Base-by-base conservation (phyloP, 1,139 yeast genomes). In the Hyphopichia buzzinii region DNA sequence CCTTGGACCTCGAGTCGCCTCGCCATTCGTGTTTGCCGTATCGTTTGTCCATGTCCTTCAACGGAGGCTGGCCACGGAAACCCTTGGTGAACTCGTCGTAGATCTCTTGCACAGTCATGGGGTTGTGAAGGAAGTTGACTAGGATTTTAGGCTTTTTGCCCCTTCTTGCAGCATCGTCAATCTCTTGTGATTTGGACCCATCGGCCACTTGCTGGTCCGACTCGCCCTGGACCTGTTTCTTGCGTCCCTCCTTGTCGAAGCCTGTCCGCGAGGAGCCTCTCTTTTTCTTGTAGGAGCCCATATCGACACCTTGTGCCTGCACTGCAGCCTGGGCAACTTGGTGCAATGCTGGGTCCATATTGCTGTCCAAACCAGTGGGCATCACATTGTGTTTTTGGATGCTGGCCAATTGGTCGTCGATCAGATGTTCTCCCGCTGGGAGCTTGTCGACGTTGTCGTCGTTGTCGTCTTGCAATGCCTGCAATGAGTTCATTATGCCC, bases 21-120 rank as follows among this genome's bases (percentile, higher is more conserved):
- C 77, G 52, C 77, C 77, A 71, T 38, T 65, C 66, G 42, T 63
- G 63, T 43, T 70, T 70, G 14, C 77, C 77, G 44, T 61, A 69
- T 38, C 68, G 59, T 25, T 59, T 62, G 44, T 71, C 77, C 61
- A 70, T 58, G 29, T 68, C 73, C 33, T 69, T 55, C 36, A 71
- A 55, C 5, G 77, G 73, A 3, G 65, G 64, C 48, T 71, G 77
- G 22, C 74, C 75, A 17, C 68, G 61, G 48, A 67, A 69, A 5
- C 77, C 77, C 38, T 65, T 64, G 34, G 67, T 66, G 47, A 65
- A 71, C 46, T 71, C 77, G 37, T 69, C 74, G 51, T 69, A 69
- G 30, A 71, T 68, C 40, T 71, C 75, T 39, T 60, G 58, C 3
- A 71, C 72, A 1, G 74, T 64, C 62, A 66, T 67, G 6, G 76